These are phyloP conservation scores for Aspergillus wentii DNA, from an alignment of 495 filamentous ascomycete genomes.

Conservation along the genomic window DNA sequence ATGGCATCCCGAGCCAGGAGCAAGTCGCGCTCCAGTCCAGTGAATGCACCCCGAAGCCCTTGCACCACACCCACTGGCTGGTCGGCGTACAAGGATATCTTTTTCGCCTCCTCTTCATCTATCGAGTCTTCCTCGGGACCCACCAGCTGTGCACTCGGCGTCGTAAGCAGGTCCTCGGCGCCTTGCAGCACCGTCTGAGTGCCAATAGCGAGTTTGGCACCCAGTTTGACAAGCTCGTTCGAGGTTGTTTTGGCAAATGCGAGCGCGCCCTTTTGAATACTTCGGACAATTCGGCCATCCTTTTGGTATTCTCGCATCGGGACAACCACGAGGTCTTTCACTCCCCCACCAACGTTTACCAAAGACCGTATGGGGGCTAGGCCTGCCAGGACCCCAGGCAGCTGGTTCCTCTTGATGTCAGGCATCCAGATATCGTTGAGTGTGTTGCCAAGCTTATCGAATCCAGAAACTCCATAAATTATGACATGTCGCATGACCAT, in stretches of 20 bases:
- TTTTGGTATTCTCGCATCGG: slow-evolving; percentile 91
- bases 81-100: slow-evolving; percentile 85
- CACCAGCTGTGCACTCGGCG: slow-evolving; percentile 22
- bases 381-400: slow-evolving; percentile 83
- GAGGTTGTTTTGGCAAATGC: slow-evolving; percentile 91
- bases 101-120: slow-evolving; percentile 62
- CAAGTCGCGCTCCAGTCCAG: slow-evolving; percentile 80
- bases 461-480: slow-evolving; percentile 85
- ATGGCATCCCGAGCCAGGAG: slow-evolving; percentile 81
- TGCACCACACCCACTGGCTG: slow-evolving; percentile 85
- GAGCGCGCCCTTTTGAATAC: slow-evolving; percentile 82
- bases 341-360: slow-evolving; percentile 83
- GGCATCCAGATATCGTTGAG: slow-evolving; percentile 98
- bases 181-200: slow-evolving; percentile 87
- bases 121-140: slow-evolving; percentile 53
- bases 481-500: slow-evolving; percentile 86
- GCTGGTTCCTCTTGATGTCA: slow-evolving; percentile 84
- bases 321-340: slow-evolving; percentile 79
- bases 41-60: slow-evolving; percentile 76
- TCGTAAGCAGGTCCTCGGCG: slow-evolving; percentile 72
- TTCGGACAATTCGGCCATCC: slow-evolving; percentile 87
- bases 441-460: slow-evolving; percentile 79
- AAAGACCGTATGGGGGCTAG: slow-evolving; percentile 85
- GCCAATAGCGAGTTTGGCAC: slow-evolving; percentile 91
- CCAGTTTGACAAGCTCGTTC: slow-evolving; percentile 83